phyloP scores from a whole-genome alignment of 108 stramenopile genomes.

The Aurantiochytrium sp. region DNA sequence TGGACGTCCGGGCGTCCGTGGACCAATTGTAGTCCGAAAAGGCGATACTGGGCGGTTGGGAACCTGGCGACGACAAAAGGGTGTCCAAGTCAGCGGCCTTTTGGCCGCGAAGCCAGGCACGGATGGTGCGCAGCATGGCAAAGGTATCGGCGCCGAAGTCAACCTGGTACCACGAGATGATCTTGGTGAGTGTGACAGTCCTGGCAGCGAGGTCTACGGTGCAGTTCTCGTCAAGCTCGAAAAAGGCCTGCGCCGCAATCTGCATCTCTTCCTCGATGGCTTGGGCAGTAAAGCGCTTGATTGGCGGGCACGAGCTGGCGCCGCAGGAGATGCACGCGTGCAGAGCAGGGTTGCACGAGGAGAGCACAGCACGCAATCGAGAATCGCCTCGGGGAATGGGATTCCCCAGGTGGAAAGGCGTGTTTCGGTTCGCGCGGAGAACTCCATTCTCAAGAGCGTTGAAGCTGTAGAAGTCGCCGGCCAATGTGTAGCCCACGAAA shows the following conservation, averaged over 20 bases:
- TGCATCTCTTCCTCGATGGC: conserved; percentile 18
- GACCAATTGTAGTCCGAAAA: neutral
- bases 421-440: neutral
- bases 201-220: neutral
- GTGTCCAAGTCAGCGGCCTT: neutral
- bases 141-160: neutral
- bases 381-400: neutral
- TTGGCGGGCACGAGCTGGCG: neutral
- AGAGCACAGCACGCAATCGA: neutral
- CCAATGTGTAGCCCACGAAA: neutral
- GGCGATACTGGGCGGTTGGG: neutral
- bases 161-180: neutral
- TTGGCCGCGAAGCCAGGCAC: neutral
- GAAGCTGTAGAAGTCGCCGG: neutral
- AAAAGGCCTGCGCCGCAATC: neutral
- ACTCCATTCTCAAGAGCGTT: neutral
- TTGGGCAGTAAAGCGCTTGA: neutral
- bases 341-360: neutral
- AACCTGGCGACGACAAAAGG: too few relatives aligned
- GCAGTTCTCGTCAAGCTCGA: conserved; percentile 15
- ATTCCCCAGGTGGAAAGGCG: neutral
- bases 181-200: neutral
- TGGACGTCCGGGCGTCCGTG: neutral
- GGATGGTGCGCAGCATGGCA: neutral
- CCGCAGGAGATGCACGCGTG: neutral